phyloP scores from a whole-genome alignment of 768 basidiomycete species.

The Sutorius australiensis region DNA sequence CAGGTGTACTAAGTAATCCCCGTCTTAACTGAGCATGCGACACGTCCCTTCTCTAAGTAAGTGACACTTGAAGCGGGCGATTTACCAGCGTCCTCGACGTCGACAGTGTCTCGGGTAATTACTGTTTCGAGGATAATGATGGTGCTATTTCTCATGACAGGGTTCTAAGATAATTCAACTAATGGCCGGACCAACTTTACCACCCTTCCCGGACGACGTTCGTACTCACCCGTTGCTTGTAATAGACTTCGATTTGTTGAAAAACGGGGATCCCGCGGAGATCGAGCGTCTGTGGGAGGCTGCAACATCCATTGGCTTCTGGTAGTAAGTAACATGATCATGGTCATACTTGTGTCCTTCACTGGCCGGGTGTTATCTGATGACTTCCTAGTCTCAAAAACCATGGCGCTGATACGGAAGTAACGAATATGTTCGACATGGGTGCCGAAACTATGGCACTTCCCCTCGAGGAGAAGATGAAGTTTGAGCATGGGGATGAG shows the following conservation, averaged over 20 bases:
- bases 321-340: conserved; percentile 42
- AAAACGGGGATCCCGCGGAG: conserved; percentile 35
- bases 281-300: conserved; percentile 44
- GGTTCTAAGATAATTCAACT: background rate
- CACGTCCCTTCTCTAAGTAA: background rate
- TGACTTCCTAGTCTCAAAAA: conserved; percentile 37
- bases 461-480: conserved; percentile 39
- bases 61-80: too few species aligned
- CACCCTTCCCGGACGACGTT: conserved; percentile 44
- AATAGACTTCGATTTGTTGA: conserved; percentile 41
- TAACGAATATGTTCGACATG: conserved; percentile 39
- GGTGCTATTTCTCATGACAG: background rate
- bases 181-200: conserved; percentile 34
- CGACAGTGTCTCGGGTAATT: background rate
- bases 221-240: conserved; percentile 44
- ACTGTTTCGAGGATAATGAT: too few species aligned
- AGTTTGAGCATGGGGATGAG: conserved; percentile 41
- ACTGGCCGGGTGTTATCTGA: background rate
- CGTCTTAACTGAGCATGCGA: too few species aligned
- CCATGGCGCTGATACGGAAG: conserved; percentile 37
- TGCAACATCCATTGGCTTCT: conserved; percentile 48
- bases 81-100: background rate
- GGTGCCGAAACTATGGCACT: conserved; percentile 40
- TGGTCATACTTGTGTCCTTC: background rate
- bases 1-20: too few species aligned